Base-by-base conservation (phyloP, 148 eudicot genomes). In the Spergularia bocconei region DNA sequence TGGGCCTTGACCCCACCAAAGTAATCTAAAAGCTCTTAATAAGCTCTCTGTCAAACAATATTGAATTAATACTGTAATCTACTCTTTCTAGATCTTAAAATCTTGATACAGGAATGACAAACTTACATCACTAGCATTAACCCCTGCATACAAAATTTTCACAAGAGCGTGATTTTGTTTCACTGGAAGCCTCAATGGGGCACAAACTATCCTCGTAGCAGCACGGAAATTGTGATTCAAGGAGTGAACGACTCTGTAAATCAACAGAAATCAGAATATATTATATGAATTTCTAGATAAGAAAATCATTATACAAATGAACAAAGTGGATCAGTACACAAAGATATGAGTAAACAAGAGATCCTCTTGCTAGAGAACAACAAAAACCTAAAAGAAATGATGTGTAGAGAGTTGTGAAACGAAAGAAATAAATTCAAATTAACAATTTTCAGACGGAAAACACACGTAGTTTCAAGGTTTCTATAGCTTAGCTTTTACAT, bases 111-210 rank as follows among this genome's bases (percentile, higher is more conserved):
- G 48, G 10, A 44, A 44, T 33, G 64, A 8, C 52, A 87, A 82
- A 86, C 98, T 90, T 89, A 94, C 98, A 88, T 94, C 98, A 83
- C 98, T 95, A 53, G 97, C 96, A 83, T 95, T 95, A 51, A 95
- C 98, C 29, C 98, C 98, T 56, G 97, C 97, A 83, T 90, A 92
- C 44, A 95, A 75, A 59, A 90, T 75, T 77, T 95, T 95, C 82
- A 95, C 81, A 48, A 95, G 88, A 54, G 85, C 97, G 73, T 92
- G 87, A 82, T 89, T 81, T 75, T 85, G 82, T 63, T 89, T 90
- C 59, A 95, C 85, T 36, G 97, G 97, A 52, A 86, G 73, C 69
- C 73, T 81, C 88, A 92, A 73, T 53, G 97, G 78, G 19, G 85
- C 68, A 11, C 74, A 87, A 63, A 85, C 85, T 52, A 92, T 85